phyloP scores from a whole-genome alignment of 1,139 yeast species.

The Dujonia santamariae region DNA sequence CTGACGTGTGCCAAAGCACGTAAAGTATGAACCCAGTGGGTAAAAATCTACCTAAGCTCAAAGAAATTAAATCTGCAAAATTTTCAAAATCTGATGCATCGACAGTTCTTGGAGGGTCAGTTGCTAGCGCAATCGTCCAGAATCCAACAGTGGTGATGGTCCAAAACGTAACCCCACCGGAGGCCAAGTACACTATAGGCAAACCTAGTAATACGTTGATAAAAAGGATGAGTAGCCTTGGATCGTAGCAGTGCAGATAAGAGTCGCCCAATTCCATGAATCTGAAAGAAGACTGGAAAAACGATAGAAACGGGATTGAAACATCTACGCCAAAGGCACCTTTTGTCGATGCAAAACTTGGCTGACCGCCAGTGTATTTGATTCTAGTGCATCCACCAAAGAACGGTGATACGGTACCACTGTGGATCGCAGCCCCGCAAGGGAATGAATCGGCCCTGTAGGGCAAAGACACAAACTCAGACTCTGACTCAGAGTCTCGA shows the following conservation, averaged over 20 bases:
- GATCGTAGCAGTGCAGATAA: slow-evolving; percentile 59
- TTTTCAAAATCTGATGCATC: slow-evolving; percentile 53
- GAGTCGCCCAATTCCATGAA: slow-evolving; percentile 36
- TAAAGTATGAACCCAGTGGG: slow-evolving; percentile 74
- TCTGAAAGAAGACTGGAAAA: slow-evolving; percentile 71
- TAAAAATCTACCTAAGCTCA: slow-evolving; percentile 69
- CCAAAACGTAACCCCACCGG: slow-evolving; percentile 63
- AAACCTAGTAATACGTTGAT: slow-evolving; percentile 58
- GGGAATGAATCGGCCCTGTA: slow-evolving; percentile 88
- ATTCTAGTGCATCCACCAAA: slow-evolving; percentile 81
- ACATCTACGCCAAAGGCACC: slow-evolving; percentile 51
- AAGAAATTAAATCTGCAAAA: slow-evolving; percentile 60
- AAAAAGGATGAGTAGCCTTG: slow-evolving; percentile 54
- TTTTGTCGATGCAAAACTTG: slow-evolving; percentile 39
- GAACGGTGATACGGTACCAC: slow-evolving; percentile 70
- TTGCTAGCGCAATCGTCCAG: slow-evolving; percentile 77
- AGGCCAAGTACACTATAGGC: slow-evolving; percentile 56
- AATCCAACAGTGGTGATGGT: slow-evolving; percentile 64
- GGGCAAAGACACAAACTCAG: slow-evolving; percentile 42
- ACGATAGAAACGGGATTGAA: slow-evolving; percentile 64
- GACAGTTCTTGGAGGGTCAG: slow-evolving; percentile 75
- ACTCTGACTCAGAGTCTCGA: slow-evolving; percentile 12
- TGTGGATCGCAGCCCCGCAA: slow-evolving; percentile 89
- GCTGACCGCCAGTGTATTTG: slow-evolving; percentile 55
- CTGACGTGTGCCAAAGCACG: slow-evolving; percentile 65